phyloP scores from a whole-genome alignment of 257 asterid genomes.

The Capsicum rhomboideum region DNA sequence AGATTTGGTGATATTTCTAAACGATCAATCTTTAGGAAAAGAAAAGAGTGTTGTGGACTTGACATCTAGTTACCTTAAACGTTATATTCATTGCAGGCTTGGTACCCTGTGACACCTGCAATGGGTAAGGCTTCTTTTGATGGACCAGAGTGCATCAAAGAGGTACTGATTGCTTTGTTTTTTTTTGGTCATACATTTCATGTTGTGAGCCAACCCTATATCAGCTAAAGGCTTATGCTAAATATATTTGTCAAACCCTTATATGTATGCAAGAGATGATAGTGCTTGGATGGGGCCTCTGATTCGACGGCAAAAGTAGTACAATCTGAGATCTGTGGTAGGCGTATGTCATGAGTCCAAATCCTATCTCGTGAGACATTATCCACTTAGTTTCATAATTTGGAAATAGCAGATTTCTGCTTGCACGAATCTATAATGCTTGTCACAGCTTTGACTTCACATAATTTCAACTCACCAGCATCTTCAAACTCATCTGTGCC shows the following conservation, averaged over 20 bases:
- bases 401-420: not conserved
- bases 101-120: slow-evolving; percentile 92
- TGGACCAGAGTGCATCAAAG: slow-evolving; percentile 78
- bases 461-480: not conserved
- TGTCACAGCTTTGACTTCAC: not conserved
- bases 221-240: not conserved
- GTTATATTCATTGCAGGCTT: slow-evolving; percentile 35
- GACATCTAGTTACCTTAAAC: not conserved
- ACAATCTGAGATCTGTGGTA: not conserved
- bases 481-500: not conserved
- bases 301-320: not conserved
- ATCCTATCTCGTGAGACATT: not conserved
- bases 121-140: slow-evolving; percentile 82
- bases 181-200: not conserved
- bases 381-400: not conserved
- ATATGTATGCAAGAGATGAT: not conserved
- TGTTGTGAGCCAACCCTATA: not conserved
- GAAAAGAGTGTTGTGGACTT: not conserved
- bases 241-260: not conserved
- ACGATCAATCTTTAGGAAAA: not conserved
- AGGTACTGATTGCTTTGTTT: slow-evolving; percentile 41
- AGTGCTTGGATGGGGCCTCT: not conserved
- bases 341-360: not conserved
- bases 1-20: slow-evolving; percentile 52
- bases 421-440: not conserved